Base-by-base conservation (phyloP, 768 basidiomycete species). In the Boletus edulis region DNA sequence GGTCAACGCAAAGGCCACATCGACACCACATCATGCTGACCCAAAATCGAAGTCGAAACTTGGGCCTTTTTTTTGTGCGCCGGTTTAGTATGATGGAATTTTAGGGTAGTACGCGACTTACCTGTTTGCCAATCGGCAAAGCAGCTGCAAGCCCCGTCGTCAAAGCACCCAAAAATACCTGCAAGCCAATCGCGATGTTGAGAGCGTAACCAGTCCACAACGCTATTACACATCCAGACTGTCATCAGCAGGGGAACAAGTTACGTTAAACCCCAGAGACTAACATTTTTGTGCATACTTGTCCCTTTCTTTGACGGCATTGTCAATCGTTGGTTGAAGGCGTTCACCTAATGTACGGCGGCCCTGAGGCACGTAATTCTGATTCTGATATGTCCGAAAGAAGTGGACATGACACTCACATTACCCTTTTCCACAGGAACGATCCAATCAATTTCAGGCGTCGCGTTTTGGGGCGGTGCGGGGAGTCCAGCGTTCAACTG, bases 121-220 rank as follows among this genome's bases (percentile, higher is more conserved):
- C 82, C 72, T 77, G 73, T 9, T 55, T 71, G 8, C 75, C 78
- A 18, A 58, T 65, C 8, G 74, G 67, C 3, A 77, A 72, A 5
- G 71, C 73, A 6, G 83, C 83, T 1, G 86, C 76, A 15, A 88
- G 57, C 1, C 82, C 87, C 0, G 87, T 89, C 7, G 85, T 88
- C 29, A 89, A 70, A 3, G 87, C 79, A 7, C 86, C 86, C 29
- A 89, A 68, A 0, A 85, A 38, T 4, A 89, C 81, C 63, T 89
- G 87, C 37, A 85, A 51, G 13, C 76, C 78, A 42, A 87, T 88
- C 0, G 86, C 84, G 13, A 73, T 50, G 51, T 78, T 78, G 35
- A 78, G 68, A 6, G 69, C 64, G 48, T 67, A 71, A 0, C 65
- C 64, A 5, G 71, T 71, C 46, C 53, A 56, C 51, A 62, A 49